Evolutionary conservation across 2,329 filamentous ascomycete genomes (phyloP).

Genomic region (Chrysoporthe cubensis): DNA sequence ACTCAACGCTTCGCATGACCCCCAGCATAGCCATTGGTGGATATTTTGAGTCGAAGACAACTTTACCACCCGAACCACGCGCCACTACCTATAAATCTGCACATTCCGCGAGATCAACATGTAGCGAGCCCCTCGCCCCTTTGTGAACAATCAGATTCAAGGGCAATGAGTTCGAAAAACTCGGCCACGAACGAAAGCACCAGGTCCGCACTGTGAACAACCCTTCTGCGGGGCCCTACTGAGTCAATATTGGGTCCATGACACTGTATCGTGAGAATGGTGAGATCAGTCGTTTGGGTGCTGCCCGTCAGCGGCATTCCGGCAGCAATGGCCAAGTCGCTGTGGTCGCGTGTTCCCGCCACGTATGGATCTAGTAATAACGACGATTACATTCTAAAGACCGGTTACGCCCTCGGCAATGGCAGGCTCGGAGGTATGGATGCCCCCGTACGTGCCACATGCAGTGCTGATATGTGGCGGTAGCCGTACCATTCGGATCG

Average conservation of each 20-base stretch:
- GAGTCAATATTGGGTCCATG: not conserved
- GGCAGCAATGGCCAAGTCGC: not conserved
- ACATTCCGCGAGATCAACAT: not conserved
- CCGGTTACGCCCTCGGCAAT: constrained; percentile 53
- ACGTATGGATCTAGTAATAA: constrained; percentile 18
- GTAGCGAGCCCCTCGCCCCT: not conserved
- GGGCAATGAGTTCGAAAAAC: not conserved
- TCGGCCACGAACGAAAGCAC: not conserved
- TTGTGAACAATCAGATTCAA: not conserved
- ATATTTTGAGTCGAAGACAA: not conserved
- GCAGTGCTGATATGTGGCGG: constrained; percentile 34
- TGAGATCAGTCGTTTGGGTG: not conserved
- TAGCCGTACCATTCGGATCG: constrained; percentile 48
- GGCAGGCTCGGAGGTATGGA: constrained; percentile 47
- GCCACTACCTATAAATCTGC: not conserved
- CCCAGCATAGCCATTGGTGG: not conserved
- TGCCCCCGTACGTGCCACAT: not conserved
- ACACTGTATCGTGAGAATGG: not conserved
- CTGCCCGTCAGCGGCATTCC: not conserved
- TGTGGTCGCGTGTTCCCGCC: constrained; percentile 24
- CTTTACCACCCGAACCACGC: not conserved
- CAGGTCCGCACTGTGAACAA: not conserved
- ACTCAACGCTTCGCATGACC: not conserved
- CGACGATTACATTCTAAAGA: constrained; percentile 35
- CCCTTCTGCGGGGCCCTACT: not conserved